Percentiles rank a stretch among this genome's conserved stretches.
phyloP scores from a whole-genome alignment of 441 rosid species.

The Mallotus repandus region DNA sequence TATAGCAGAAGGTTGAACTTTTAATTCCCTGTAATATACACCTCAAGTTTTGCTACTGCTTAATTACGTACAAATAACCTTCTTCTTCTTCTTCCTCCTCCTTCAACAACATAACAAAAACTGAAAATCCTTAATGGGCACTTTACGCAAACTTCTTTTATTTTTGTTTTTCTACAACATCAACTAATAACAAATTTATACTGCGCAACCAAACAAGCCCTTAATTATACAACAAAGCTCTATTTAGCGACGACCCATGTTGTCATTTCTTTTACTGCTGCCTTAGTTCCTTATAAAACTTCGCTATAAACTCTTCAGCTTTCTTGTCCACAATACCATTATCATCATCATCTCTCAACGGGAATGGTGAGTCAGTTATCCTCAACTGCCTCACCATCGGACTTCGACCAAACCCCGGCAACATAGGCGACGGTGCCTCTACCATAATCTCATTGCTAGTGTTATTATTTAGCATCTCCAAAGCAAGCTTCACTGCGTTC shows the following conservation, averaged over 20 bases:
- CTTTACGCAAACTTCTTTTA: not conserved
- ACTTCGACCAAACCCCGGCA: conserved; percentile 76
- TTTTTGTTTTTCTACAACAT: conserved; percentile 1
- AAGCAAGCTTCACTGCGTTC: conserved; percentile 43
- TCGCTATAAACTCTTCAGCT: conserved; percentile 79
- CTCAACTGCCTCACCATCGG: conserved; percentile 73
- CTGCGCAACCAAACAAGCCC: not conserved
- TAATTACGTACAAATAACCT: too few species aligned
- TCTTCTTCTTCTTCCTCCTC: not conserved
- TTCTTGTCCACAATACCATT: conserved; percentile 59
- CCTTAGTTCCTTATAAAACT: conserved; percentile 61
- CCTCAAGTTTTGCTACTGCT: not conserved
- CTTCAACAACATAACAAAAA: not conserved
- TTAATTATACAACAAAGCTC: not conserved
- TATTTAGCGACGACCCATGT: conserved; percentile 6
- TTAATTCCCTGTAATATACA: conserved; percentile 18
- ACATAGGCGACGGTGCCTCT: conserved; percentile 52
- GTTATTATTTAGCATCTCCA: conserved; percentile 56
- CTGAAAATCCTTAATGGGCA: not conserved
- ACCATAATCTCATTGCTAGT: conserved; percentile 24
- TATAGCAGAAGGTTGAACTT: not conserved
- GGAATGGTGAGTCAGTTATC: conserved; percentile 94
- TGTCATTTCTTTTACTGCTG: conserved; percentile 42
- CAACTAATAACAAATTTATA: not conserved
- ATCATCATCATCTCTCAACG: conserved; percentile 50